A percentile compares a stretch with the other conserved stretches of the same genome.
Conservation (phyloP, 345 rosid genomes). For the Moricandia moricandioides region DNA sequence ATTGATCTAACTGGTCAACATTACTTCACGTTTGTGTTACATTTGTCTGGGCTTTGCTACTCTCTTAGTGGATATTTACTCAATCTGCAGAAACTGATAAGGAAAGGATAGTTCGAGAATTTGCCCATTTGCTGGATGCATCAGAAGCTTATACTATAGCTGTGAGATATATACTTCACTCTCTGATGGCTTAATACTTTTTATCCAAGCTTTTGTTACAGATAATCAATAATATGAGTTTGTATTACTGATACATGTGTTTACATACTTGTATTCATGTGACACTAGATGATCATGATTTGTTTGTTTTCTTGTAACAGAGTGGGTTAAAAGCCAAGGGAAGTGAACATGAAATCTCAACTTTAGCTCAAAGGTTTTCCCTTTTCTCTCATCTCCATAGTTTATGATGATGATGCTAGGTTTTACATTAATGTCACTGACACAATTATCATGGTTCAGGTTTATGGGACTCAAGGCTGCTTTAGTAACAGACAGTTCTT, state of each 20-base stretch:
- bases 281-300: background rate
- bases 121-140: slow-evolving; percentile 64
- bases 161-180: slow-evolving; percentile 40
- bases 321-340: slow-evolving; percentile 32
- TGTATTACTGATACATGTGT: background rate
- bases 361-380: slow-evolving; percentile 58
- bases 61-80: slow-evolving; percentile 18
- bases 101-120: slow-evolving; percentile 76
- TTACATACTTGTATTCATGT: background rate
- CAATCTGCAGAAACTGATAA: slow-evolving; percentile 72
- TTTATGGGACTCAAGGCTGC: slow-evolving; percentile 89
- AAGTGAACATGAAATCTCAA: slow-evolving; percentile 33
- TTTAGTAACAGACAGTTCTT: slow-evolving; percentile 47
- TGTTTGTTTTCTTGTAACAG: slow-evolving; percentile 30
- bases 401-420: slow-evolving; percentile 9
- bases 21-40: no score
- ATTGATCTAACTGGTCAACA: background rate
- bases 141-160: slow-evolving; percentile 40
- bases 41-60: background rate
- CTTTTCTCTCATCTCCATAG: background rate
- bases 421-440: slow-evolving; percentile 8
- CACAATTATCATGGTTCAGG: slow-evolving; percentile 36
- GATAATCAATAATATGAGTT: background rate
- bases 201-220: no score
- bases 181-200: no score